Evolutionary conservation across 2,329 filamentous ascomycete genomes (phyloP), one percentile per base, ranked within the genome.

Genomic region (Trichoderma sp.): DNA sequence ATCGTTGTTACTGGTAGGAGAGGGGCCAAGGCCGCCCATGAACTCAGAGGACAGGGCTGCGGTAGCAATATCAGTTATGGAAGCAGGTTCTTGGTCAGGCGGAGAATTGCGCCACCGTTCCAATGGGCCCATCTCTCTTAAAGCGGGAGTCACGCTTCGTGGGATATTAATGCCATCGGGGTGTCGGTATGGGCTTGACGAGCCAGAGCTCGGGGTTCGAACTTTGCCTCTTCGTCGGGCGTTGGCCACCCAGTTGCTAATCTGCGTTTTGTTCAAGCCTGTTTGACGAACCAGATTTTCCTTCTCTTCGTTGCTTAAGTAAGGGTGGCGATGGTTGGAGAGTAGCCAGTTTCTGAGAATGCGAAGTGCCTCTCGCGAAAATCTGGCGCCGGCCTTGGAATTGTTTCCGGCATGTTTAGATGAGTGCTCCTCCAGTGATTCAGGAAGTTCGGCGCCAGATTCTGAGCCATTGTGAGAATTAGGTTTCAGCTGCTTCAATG

Each of bases 231-330:
- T 86, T 63, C 93, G 87, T 31, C 93, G 88, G 67, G 92, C 92
- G 78, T 96, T 97, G 67, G 93, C 92, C 49, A 96, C 87, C 93
- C 93, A 97, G 76, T 96, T 96, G 5, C 89, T 88, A 70, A 97
- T 93, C 76, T 97, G 93, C 6, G 86, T 90, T 73, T 91, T 87
- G 76, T 87, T 93, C 21, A 97, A 83, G 2, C 92, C 92, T 0
- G 93, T 96, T 72, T 90, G 86, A 57, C 86, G 83, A 77, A 92
- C 89, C 14, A 97, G 83, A 53, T 87, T 84, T 69, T 92, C 90
- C 75, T 94, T 95, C 75, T 97, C 92, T 60, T 92, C 88, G 47
- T 96, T 92, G 14, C 87, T 93, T 7, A 93, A 93, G 76, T 97
- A 97, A 0, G 93, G 93, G 73, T 95, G 91, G 55, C 89, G 85